Base-by-base conservation (phyloP, 2,329 filamentous ascomycete genomes). In the Cryphonectria radicalis region DNA sequence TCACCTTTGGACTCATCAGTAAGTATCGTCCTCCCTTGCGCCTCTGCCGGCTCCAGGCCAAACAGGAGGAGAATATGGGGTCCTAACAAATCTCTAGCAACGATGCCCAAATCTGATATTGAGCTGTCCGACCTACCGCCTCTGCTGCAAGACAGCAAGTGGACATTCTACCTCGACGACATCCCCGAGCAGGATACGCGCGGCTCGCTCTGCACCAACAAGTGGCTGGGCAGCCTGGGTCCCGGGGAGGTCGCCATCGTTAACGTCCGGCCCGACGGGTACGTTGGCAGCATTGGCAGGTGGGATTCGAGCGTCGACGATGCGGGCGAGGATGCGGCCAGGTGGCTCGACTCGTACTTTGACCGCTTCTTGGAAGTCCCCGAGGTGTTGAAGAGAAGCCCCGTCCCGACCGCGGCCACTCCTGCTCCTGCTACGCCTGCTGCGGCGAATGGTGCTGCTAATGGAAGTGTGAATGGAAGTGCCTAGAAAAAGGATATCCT, bases 141-240 rank as follows among this genome's bases (percentile, higher is more conserved):
- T 0, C 78, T 90, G 32, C 78, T 93, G 57, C 87, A 91, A 75
- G 85, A 89, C 70, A 91, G 90, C 78, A 85, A 87, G 43, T 94
- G 91, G 90, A 92, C 90, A 0, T 86, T 94, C 72, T 94, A 94
- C 77, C 82, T 93, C 0, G 92, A 94, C 76, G 85, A 93, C 77
- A 80, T 89, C 19, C 84, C 85, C 37, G 86, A 87, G 74, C 87
- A 84, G 70, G 86, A 89, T 69, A 87, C 85, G 3, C 83, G 84
- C 35, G 83, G 84, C 55, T 77, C 81, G 53, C 79, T 84, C 43
- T 92, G 89, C 79, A 92, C 88, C 13, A 86, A 90, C 76, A 93
- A 92, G 79, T 94, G 91, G 91, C 82, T 92, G 8, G 90, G 89
- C 57, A 85, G 83, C 63, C 81, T 93, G 3, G 82, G 81, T 0